phyloP scores from a whole-genome alignment of 225 moss, liverwort and hornwort genomes.

The Polytrichum commune region DNA sequence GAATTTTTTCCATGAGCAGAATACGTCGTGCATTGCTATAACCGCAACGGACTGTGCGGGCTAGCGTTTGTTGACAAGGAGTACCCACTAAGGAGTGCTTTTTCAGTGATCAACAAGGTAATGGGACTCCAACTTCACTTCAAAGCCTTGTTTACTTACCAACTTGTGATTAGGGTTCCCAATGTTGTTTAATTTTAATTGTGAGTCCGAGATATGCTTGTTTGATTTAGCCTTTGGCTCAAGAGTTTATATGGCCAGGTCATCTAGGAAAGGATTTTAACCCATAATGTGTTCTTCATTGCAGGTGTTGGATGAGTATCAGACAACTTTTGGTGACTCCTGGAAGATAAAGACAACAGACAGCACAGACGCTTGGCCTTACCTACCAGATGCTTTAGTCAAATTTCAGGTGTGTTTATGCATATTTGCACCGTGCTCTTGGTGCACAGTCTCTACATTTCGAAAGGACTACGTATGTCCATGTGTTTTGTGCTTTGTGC shows the following conservation, averaged over 20 bases:
- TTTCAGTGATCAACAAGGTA: constrained; percentile 97
- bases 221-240: neutral
- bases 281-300: constrained; percentile 1
- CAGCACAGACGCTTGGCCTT: constrained; percentile 83
- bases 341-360: constrained; percentile 82
- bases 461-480: neutral
- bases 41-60: constrained; percentile 85
- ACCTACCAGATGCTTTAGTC: constrained; percentile 68
- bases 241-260: neutral
- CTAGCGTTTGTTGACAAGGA: constrained; percentile 93
- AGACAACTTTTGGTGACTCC: constrained; percentile 76
- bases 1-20: constrained; percentile 36
- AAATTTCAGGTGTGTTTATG: constrained; percentile 68
- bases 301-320: constrained; percentile 95
- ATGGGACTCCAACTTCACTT: neutral
- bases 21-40: constrained; percentile 98
- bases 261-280: neutral
- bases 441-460: neutral
- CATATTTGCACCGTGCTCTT: neutral
- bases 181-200: too few species aligned
- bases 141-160: too few species aligned
- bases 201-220: too few species aligned
- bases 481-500: too few species aligned
- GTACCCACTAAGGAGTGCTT: constrained; percentile 90
- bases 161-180: too few species aligned